A percentile compares a stretch with the other conserved stretches of the same genome.
Evolutionary conservation across 768 basidiomycete genomes (phyloP).

Genomic region (Gymnopilus dilepis): DNA sequence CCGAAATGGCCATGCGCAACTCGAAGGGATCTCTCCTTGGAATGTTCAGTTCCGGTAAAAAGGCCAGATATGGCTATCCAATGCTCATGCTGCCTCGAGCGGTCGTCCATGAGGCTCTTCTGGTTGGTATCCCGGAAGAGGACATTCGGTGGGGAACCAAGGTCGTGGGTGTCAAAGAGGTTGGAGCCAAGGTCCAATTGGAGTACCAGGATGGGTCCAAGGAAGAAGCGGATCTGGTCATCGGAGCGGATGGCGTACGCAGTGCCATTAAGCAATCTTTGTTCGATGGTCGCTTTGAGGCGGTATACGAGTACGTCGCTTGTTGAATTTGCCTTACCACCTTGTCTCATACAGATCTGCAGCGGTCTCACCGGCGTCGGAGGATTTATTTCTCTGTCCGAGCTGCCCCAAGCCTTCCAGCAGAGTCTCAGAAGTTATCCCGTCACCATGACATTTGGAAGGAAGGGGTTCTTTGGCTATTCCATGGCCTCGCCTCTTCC

Average conservation of each 20-base stretch:
- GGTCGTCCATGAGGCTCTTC: conserved; percentile 39
- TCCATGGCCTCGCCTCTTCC: conserved; percentile 28
- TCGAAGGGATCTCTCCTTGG: conserved; percentile 42
- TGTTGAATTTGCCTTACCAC: not conserved
- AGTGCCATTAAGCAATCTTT: conserved; percentile 40
- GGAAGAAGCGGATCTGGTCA: conserved; percentile 41
- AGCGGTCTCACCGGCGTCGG: conserved; percentile 44
- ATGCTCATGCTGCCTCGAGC: conserved; percentile 40
- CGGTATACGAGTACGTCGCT: conserved; percentile 25
- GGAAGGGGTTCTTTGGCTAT: conserved; percentile 45
- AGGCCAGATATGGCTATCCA: conserved; percentile 37
- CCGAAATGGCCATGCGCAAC: conserved; percentile 37
- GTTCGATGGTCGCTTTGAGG: conserved; percentile 30
- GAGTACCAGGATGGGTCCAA: conserved; percentile 37
- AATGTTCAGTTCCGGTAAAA: conserved; percentile 29
- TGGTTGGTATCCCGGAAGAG: conserved; percentile 32
- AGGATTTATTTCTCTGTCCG: conserved; percentile 40
- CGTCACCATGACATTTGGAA: conserved; percentile 44
- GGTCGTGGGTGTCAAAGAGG: conserved; percentile 23
- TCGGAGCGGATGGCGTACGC: conserved; percentile 46
- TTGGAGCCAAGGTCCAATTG: conserved; percentile 27
- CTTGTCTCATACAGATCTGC: not conserved
- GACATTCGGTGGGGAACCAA: conserved; percentile 38
- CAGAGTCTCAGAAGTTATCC: conserved; percentile 33
- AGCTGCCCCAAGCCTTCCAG: conserved; percentile 32